Evolutionary conservation across 192 early-diverging fungal genomes (phyloP), one percentile per base, ranked within the genome.

Genomic region (Coemansia sp.): DNA sequence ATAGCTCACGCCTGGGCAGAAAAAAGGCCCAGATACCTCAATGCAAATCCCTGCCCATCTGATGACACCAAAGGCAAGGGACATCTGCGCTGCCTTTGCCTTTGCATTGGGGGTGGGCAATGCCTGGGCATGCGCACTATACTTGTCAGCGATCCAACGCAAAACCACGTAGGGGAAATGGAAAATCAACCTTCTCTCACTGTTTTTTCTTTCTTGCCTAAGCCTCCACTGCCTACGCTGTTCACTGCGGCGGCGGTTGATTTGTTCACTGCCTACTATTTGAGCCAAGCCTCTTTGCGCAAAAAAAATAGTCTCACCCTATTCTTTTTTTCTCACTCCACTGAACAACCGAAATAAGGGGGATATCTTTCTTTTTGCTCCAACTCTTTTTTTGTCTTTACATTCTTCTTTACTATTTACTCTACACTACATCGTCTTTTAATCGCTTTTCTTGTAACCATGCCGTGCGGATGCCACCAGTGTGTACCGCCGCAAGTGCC

Each of bases 381-480:
- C 40, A 42, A 42, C 43, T 50, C 23, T 61, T 26, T 43, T 60
- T 34, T 34, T 50, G 7, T 63, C 16, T 60, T 62, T 62, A 34
- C 18, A 46, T 35, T 11, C 5, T 63, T 16, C 31, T 26, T 26
- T 50, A 26, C 23, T 50, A 50, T 50, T 50, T 50, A 50, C 48
- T 59, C 5, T 35, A 31, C 55, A 45, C 20, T 26, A 40, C 31
- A 31, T 31, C 31, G 4, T 36, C 50, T 21, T 40, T 42, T 13
- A 24, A 21, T 37, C n/a, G 59, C 63, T 59, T 42, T 59, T 55
- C 37, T 20, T 24, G 39, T 9, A 45, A 60, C 24, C 3, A 77
- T 77, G 75, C 62, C 65, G 9, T 77, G 75, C 59, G 69, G 67
- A 13, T 77, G 74, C 31, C 24, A 60, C 23, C 57, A 38, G 21